Base-by-base conservation (phyloP, 2,329 filamentous ascomycete genomes). In the Alternaria postmessia region DNA sequence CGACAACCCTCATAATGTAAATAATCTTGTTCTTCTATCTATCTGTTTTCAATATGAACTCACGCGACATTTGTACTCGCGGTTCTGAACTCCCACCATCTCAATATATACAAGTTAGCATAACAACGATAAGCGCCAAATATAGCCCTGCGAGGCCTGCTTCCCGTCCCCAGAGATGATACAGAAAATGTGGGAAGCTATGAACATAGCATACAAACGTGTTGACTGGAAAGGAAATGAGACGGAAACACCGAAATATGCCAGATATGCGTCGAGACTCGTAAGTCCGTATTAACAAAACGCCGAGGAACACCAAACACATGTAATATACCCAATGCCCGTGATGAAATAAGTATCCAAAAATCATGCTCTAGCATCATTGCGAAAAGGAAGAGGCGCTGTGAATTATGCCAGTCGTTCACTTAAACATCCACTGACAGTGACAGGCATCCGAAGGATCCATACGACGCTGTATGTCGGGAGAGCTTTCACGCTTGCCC, bases 341-440 rank as follows among this genome's bases (percentile, higher is more conserved):
- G 49, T 34, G 26, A 52, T 12, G 16, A 54, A 54, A 47, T 8
- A 52, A 57, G 20, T 53, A 54, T 52, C 18, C 24, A 34, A 34
- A 22, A 44, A 43, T 34, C 54, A 12, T 51, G 30, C 51, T 53
- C 20, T 44, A 41, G 28, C n/a, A 32, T 56, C 32, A 42, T 32
- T 34, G 34, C 49, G 30, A 43, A 42, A 24, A 20, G 26, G 41
- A 51, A 30, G 18, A 43, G 42, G 12, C 51, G 54, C 24, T 42
- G 39, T 52, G 39, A 49, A 30, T 26, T 44, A 53, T 38, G 46
- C 36, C 20, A 36, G 26, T 43, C 42, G 28, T 63, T 73, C 64
- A 78, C 64, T 74, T 71, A 61, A 77, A 77, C 73, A 78, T 76
- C 75, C 76, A 79, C 52, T 79, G 76, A 59, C 76, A 79, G 53